Percentiles rank a stretch among this genome's conserved stretches.
These are phyloP conservation scores for Collybia nuda DNA, from an alignment of 768 basidiomycete species.

Conservation along the genomic window DNA sequence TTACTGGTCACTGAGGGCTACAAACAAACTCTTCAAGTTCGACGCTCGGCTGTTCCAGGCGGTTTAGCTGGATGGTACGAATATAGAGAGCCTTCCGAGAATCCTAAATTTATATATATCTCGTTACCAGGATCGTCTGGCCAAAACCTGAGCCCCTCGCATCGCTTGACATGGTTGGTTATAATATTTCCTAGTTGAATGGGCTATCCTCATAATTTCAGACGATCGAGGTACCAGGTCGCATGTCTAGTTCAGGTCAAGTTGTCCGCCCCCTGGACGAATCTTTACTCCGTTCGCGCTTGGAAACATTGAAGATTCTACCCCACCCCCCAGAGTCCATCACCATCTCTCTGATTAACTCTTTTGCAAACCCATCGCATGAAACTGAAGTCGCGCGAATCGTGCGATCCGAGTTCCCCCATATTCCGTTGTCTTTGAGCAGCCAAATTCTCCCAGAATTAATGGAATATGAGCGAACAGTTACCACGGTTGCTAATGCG, in stretches of 20 bases:
- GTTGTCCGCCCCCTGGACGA: constrained; percentile 22
- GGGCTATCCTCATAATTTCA: not conserved
- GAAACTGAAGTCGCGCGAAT: constrained; percentile 17
- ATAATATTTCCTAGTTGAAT: not conserved
- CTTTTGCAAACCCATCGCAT: constrained; percentile 22
- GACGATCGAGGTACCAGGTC: constrained; percentile 27
- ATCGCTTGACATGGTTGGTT: constrained; percentile 24
- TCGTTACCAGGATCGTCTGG: constrained; percentile 23
- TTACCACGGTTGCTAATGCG: constrained; percentile 26
- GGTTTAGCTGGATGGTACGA: constrained; percentile 22
- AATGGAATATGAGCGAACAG: constrained; percentile 26
- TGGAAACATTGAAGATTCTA: constrained; percentile 16
- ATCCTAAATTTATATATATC: constrained; percentile 4
- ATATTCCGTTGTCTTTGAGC: constrained; percentile 21
- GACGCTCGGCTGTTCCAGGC: constrained; percentile 18
- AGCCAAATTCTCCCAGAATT: constrained; percentile 23
- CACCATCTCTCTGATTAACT: constrained; percentile 25
- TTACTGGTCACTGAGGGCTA: constrained; percentile 28
- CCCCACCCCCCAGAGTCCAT: constrained; percentile 18
- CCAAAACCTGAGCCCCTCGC: constrained; percentile 26
- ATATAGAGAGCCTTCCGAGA: not conserved
- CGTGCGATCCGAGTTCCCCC: constrained; percentile 21
- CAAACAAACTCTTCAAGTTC: constrained; percentile 15
- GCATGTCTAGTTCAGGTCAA: constrained; percentile 24
- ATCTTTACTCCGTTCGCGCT: constrained; percentile 14